phyloP scores from a whole-genome alignment of 2,329 filamentous ascomycete genomes.

The Emergomyces orientalis region DNA sequence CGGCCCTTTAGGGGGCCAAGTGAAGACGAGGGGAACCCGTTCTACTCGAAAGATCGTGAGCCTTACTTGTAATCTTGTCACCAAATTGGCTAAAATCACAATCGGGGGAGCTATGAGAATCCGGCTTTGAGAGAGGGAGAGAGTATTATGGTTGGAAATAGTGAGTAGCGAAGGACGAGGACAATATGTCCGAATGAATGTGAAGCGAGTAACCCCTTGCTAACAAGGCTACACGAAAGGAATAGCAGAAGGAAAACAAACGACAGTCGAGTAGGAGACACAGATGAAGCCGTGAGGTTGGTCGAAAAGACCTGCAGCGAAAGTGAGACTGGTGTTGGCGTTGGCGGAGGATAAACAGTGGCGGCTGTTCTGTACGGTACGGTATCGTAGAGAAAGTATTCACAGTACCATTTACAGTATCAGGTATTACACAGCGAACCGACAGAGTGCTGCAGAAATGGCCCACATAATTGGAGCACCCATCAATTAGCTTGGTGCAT shows the following conservation, averaged over 20 bases:
- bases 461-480: too few species aligned
- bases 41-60: neutral
- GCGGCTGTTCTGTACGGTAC: neutral
- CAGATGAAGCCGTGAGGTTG: neutral
- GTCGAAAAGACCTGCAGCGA: too few species aligned
- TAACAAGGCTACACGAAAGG: neutral
- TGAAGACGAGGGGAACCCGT: neutral
- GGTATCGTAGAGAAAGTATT: neutral
- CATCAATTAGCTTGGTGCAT: too few species aligned
- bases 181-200: slow-evolving; percentile 3
- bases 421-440: too few species aligned
- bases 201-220: neutral
- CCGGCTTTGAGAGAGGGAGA: neutral
- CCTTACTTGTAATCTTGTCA: neutral
- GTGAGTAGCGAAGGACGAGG: slow-evolving; percentile 1
- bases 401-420: neutral
- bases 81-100: neutral
- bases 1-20: neutral
- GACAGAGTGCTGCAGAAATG: neutral
- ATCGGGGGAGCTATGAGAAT: neutral
- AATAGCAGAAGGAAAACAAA: neutral
- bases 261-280: neutral
- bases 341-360: neutral
- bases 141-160: neutral
- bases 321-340: neutral